phyloP scores from a whole-genome alignment of 2,329 filamentous ascomycete species.

The Colletotrichum melonis region DNA sequence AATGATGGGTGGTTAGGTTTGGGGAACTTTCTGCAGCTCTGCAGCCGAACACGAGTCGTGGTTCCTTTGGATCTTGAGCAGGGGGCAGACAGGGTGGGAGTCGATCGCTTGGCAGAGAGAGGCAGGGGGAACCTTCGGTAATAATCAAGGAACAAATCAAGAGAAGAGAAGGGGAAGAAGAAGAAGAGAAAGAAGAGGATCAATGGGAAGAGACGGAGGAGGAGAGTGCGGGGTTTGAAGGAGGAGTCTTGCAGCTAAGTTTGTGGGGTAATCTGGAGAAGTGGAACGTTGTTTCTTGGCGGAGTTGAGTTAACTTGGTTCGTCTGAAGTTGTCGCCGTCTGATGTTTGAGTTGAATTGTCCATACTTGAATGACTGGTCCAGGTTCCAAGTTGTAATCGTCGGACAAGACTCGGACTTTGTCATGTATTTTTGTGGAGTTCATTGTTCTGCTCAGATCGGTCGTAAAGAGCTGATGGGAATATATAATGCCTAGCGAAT shows the following conservation, averaged over 20 bases:
- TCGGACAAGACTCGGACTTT: too few relatives aligned
- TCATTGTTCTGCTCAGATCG: not conserved
- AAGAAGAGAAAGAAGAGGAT: not conserved
- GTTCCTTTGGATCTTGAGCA: not conserved
- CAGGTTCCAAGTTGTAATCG: too few relatives aligned
- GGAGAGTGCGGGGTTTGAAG: slow-evolving; percentile 8
- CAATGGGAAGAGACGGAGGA: not conserved
- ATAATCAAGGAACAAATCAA: not conserved
- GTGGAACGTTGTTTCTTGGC: not conserved
- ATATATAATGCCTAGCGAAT: too few relatives aligned
- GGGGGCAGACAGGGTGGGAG: not conserved
- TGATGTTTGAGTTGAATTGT: not conserved
- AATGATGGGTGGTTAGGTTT: slow-evolving; percentile 17
- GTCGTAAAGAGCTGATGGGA: not conserved
- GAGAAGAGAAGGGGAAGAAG: not conserved
- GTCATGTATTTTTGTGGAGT: too few relatives aligned
- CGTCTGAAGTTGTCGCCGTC: not conserved
- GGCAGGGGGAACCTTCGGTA: not conserved
- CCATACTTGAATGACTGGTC: too few relatives aligned
- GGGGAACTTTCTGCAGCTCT: slow-evolving; percentile 8
- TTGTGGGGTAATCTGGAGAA: slow-evolving; percentile 29
- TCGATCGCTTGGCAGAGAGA: not conserved
- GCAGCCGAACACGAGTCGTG: not conserved
- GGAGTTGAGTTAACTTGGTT: not conserved
- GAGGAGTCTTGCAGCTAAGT: not conserved